A percentile compares a stretch with the other conserved stretches of the same genome.
phyloP scores from a whole-genome alignment of 352 stramenopile genomes.

The Phytopythium ostracodes region DNA sequence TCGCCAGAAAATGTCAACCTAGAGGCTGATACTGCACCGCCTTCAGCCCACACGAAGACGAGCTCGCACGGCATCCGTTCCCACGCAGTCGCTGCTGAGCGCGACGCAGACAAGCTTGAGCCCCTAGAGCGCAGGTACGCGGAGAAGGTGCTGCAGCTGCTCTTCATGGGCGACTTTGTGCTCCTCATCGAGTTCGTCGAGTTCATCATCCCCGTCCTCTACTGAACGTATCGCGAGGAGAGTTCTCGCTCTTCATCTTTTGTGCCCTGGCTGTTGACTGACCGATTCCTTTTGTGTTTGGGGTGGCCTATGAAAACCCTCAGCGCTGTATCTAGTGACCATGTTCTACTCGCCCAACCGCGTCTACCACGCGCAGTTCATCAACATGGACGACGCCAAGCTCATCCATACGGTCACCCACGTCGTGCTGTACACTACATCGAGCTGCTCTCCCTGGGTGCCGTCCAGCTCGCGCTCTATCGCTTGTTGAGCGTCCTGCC shows the following conservation, averaged over 20 bases:
- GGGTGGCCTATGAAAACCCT: too few relatives aligned
- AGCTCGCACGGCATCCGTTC: too few relatives aligned
- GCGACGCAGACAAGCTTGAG: neutral
- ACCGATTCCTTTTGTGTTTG: too few relatives aligned
- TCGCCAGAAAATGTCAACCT: too few relatives aligned
- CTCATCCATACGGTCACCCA: conserved; percentile 10
- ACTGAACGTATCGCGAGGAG: neutral
- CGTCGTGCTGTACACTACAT: conserved; percentile 12
- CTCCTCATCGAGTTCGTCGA: conserved; percentile 1
- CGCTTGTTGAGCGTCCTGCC: conserved; percentile 14
- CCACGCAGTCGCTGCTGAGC: too few relatives aligned
- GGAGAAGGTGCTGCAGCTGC: neutral
- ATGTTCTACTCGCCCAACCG: conserved; percentile 7
- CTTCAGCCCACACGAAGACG: too few relatives aligned
- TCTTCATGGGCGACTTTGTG: neutral
- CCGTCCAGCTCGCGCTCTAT: conserved; percentile 6
- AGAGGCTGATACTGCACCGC: too few relatives aligned
- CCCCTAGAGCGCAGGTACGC: neutral
- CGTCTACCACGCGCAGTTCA: conserved; percentile 11
- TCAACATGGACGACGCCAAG: conserved; percentile 1
- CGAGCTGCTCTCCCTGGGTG: conserved; percentile 18
- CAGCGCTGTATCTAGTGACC: neutral
- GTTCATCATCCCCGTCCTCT: neutral
- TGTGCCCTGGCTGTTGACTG: too few relatives aligned
- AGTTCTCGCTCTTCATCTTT: too few relatives aligned